Conservation (phyloP, 2,329 filamentous ascomycete species). For the Claviceps digitariae region DNA sequence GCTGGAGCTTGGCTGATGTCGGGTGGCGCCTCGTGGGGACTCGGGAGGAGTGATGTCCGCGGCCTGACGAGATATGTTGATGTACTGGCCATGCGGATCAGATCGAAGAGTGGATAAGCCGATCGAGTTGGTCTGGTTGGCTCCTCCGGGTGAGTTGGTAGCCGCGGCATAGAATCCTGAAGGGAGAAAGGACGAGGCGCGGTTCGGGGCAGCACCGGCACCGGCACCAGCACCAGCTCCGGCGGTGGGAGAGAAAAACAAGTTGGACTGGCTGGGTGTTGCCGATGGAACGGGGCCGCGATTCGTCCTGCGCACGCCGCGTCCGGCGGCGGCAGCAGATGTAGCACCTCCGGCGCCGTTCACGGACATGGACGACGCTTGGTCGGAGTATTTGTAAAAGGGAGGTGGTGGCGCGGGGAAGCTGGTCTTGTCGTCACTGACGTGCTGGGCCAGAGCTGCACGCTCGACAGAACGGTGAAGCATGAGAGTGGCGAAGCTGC, state of each 20-base stretch:
- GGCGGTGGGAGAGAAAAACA: slow-evolving; percentile 91
- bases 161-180: slow-evolving; percentile 81
- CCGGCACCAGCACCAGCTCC: slow-evolving; percentile 47
- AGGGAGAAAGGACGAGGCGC: slow-evolving; percentile 71
- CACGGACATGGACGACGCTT: slow-evolving; percentile 39
- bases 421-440: slow-evolving; percentile 54
- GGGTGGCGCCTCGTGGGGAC: slow-evolving; percentile 43
- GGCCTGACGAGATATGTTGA: slow-evolving; percentile 26
- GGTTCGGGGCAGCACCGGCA: slow-evolving; percentile 45
- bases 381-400: slow-evolving; percentile 53
- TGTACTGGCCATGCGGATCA: slow-evolving; percentile 38
- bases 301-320: slow-evolving; percentile 36
- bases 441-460: slow-evolving; percentile 62
- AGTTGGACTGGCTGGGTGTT: slow-evolving; percentile 50
- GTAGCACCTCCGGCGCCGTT: slow-evolving; percentile 17
- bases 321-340: slow-evolving; percentile 26
- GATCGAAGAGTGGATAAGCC: slow-evolving; percentile 48
- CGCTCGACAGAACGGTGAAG: slow-evolving; percentile 83
- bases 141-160: slow-evolving; percentile 33
- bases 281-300: slow-evolving; percentile 39
- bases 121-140: slow-evolving; percentile 37
- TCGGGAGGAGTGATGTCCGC: slow-evolving; percentile 45
- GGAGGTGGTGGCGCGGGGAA: slow-evolving; percentile 44
- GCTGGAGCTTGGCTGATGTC: slow-evolving; percentile 45
- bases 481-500: slow-evolving; percentile 74